Evolutionary conservation across 2,329 filamentous ascomycete genomes (phyloP), one percentile per base, ranked within the genome.

Genomic region (Aureobasidium sp.): DNA sequence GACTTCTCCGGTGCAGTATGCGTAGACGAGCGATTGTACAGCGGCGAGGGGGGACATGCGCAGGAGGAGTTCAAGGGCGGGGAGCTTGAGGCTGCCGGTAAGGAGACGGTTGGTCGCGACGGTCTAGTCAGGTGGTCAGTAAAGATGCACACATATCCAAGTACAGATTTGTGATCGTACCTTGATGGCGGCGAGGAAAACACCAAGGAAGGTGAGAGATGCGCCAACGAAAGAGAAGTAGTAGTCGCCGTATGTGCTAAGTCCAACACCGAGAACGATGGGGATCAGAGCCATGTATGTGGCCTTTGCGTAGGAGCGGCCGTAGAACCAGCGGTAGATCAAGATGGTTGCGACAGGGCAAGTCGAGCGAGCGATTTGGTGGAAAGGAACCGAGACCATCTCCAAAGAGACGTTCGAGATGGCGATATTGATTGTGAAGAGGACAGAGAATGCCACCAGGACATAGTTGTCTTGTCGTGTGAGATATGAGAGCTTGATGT

Each of bases 61-160:
- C 68, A 84, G 77, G n/a, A 86, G 78, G 20, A 86, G 78, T 69
- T 87, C 84, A 64, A 85, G 76, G 2, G 83, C 79, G 0, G 82
- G 80, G 3, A 86, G 78, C 24, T 79, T 78, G 32, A 86, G 77
- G 3, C 79, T 77, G 36, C 83, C 84, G 9, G 84, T 87, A 82
- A 86, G 85, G 68, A 87, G 79, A 68, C 82, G 80, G 73, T 87
- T 87, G 39, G 84, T 85, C 34, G 82, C 82, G 37, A 87, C 81
- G 1, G 84, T 86, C 77, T 66, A 36, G 27, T 12, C 3, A 24
- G 13, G 20, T 24, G 7, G 46, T 57, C 29, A 57, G 53, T 43
- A 29, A 43, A 9, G 27, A 20, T n/a, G 4, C 9, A 24, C n/a
- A 12, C 1, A 8, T 1, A 17, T 15, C 17, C 12, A 50, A 46